A percentile compares a stretch with the other conserved stretches of the same genome.
Conservation (phyloP, 208 protist species). For the Wallacemonas sp. region DNA sequence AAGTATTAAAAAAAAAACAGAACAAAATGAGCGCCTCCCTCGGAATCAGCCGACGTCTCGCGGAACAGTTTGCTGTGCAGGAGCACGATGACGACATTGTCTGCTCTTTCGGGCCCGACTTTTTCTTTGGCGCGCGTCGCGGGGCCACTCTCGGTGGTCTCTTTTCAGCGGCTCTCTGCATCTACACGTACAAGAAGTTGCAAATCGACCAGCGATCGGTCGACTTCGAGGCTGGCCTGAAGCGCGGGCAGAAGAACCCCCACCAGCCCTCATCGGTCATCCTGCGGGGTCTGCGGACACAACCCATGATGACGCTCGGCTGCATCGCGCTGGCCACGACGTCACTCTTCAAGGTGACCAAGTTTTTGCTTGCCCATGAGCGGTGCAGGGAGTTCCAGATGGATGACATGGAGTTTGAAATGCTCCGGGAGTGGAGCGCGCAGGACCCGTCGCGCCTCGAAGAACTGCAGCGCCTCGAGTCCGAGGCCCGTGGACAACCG, state of each 20-base stretch:
- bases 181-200: slow-evolving; percentile 47
- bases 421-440: slow-evolving; percentile 37
- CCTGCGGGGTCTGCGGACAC: slow-evolving; percentile 57
- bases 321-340: slow-evolving; percentile 65
- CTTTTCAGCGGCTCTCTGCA: slow-evolving; percentile 34
- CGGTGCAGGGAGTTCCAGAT: slow-evolving; percentile 77
- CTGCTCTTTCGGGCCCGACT: slow-evolving; percentile 77
- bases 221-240: slow-evolving; percentile 40
- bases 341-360: slow-evolving; percentile 59
- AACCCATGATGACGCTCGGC: slow-evolving; percentile 77
- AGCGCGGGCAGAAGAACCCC: slow-evolving; percentile 30
- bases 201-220: slow-evolving; percentile 51
- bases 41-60: background rate
- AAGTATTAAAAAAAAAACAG: background rate
- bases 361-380: slow-evolving; percentile 64
- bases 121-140: slow-evolving; percentile 66
- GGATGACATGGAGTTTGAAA: slow-evolving; percentile 69
- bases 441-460: slow-evolving; percentile 14
- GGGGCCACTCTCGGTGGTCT: slow-evolving; percentile 52
- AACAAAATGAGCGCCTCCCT: too few relatives aligned
- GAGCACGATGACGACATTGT: slow-evolving; percentile 72
- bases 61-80: slow-evolving; percentile 31
- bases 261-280: slow-evolving; percentile 56
- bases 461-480: slow-evolving; percentile 4
- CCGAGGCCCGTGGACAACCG: background rate